Percentiles rank a stretch among this genome's conserved stretches.
These are phyloP conservation scores for Bullera alba DNA, from an alignment of 768 basidiomycete species.

Conservation along the genomic window DNA sequence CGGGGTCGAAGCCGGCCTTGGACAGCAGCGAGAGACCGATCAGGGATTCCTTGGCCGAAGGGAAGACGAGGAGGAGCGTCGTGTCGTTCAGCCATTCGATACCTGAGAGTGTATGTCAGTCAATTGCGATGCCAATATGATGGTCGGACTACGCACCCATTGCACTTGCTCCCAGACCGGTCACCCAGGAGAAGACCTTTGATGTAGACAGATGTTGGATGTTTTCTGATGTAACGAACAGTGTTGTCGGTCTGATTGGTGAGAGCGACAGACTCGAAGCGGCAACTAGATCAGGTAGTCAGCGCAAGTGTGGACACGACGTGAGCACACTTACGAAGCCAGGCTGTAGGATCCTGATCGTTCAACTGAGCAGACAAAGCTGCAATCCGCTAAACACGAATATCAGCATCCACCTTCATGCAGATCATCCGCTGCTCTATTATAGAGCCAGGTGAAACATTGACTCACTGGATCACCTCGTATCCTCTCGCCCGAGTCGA, in stretches of 20 bases:
- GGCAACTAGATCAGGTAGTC: slow-evolving; percentile 12
- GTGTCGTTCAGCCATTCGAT: slow-evolving; percentile 46
- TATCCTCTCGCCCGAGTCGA: slow-evolving; percentile 19
- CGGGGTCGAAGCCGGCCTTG: slow-evolving; percentile 43
- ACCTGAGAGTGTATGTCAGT: slow-evolving; percentile 19
- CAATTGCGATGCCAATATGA: not conserved
- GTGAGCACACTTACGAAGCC: slow-evolving; percentile 25
- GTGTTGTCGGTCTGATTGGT: slow-evolving; percentile 26
- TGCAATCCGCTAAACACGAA: slow-evolving; percentile 24
- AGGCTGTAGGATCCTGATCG: slow-evolving; percentile 31
- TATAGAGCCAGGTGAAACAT: not conserved
- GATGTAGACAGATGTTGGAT: slow-evolving; percentile 34
- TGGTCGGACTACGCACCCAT: slow-evolving; percentile 22
- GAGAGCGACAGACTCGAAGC: slow-evolving; percentile 19
- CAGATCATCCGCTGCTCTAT: not conserved
- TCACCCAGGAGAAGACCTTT: slow-evolving; percentile 37
- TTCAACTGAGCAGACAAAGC: slow-evolving; percentile 30
- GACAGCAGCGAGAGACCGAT: slow-evolving; percentile 34
- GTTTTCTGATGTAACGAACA: slow-evolving; percentile 32
- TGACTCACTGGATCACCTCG: slow-evolving; percentile 29
- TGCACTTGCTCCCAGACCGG: slow-evolving; percentile 27
- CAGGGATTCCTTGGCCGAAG: slow-evolving; percentile 25
- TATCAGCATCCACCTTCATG: not conserved
- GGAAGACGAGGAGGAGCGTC: slow-evolving; percentile 35
- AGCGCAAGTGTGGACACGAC: not conserved